Percentiles rank a stretch among this genome's conserved stretches.
Conservation (phyloP, 805 yeast genomes). For the Lachancea kluyveri region DNA sequence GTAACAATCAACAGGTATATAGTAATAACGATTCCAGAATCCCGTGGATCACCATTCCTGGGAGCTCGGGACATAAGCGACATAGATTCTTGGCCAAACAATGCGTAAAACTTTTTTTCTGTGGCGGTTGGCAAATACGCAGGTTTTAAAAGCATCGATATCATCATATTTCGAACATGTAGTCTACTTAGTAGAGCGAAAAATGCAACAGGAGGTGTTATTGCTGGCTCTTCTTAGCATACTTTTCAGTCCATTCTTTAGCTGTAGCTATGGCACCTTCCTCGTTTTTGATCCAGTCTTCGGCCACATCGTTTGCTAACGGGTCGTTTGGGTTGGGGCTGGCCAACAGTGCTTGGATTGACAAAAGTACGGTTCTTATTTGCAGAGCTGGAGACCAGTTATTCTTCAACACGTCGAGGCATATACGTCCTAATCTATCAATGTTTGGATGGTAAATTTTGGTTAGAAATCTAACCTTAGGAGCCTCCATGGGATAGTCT, state of each 20-base stretch:
- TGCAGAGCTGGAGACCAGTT: slow-evolving; percentile 99
- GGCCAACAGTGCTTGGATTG: slow-evolving; percentile 88
- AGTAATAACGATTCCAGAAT: no score
- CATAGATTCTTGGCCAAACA: neutral
- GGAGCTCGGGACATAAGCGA: no score
- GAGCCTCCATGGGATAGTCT: slow-evolving; percentile 98
- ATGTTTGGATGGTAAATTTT: slow-evolving; percentile 95
- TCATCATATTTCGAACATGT: neutral
- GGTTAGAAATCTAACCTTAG: slow-evolving; percentile 89
- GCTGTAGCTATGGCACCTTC: slow-evolving; percentile 76
- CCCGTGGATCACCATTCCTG: no score
- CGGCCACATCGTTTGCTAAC: slow-evolving; percentile 95
- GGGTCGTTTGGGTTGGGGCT: slow-evolving; percentile 99
- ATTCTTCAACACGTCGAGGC: slow-evolving; percentile 88
- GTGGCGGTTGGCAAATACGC: neutral
- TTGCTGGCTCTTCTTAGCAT: no score
- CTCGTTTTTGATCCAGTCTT: slow-evolving; percentile 89
- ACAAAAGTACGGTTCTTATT: slow-evolving; percentile 82
- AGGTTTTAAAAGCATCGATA: neutral
- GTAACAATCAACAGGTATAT: no score
- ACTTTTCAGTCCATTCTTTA: slow-evolving; percentile 36
- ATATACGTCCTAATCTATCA: slow-evolving; percentile 90
- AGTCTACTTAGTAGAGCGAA: neutral
- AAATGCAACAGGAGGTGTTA: no score
- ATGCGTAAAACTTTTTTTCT: neutral